Evolutionary conservation across 805 yeast species (phyloP).

Genomic region (Saccharomycopsis schoenii): DNA sequence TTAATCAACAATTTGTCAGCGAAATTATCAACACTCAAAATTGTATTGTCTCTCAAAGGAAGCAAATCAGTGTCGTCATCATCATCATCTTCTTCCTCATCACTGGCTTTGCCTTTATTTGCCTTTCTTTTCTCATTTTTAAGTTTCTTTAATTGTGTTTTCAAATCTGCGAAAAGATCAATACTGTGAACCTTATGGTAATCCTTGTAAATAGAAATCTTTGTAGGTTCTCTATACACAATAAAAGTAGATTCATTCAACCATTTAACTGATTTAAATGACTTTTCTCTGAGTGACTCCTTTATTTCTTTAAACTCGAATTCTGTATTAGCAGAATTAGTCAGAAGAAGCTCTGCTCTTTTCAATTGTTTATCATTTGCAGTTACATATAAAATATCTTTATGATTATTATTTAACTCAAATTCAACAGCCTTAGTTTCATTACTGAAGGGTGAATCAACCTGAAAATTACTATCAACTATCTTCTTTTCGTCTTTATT

Average conservation of each 20-base stretch:
- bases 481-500: neutral
- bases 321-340: neutral
- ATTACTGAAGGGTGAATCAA: neutral
- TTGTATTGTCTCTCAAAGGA: slow-evolving; percentile 17
- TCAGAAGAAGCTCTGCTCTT: neutral
- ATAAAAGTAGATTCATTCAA: slow-evolving; percentile 2
- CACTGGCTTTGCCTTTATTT: neutral
- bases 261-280: slow-evolving; percentile 6
- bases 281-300: neutral
- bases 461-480: neutral
- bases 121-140: neutral
- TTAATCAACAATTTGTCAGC: slow-evolving; percentile 1
- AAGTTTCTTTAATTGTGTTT: neutral
- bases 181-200: slow-evolving; percentile 9
- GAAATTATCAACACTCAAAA: slow-evolving; percentile 6
- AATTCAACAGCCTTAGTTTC: neutral
- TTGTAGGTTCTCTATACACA: slow-evolving; percentile 9
- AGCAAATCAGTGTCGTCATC: slow-evolving; percentile 15
- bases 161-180: slow-evolving; percentile 13
- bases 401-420: slow-evolving; percentile 1
- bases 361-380: neutral
- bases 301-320: neutral
- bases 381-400: neutral
- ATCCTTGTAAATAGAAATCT: slow-evolving; percentile 6
- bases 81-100: slow-evolving; percentile 11